Evolutionary conservation across 352 stramenopile species (phyloP).

Genomic region (Thalassiosira sp.): DNA sequence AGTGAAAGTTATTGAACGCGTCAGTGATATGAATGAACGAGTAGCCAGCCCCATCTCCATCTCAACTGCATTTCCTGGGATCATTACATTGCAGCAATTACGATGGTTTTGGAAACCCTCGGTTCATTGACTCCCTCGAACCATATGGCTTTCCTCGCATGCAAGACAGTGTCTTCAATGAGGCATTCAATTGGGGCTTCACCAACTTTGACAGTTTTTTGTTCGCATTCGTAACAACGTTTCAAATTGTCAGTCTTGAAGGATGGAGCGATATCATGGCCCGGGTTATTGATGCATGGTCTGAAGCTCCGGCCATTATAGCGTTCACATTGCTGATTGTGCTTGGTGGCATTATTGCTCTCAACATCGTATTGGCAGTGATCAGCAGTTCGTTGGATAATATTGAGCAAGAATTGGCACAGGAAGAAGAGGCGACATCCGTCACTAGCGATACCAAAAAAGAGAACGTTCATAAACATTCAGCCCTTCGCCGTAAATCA

Average conservation of each 20-base stretch:
- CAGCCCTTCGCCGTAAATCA: background rate
- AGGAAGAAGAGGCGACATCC: constrained; percentile 21
- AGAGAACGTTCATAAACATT: background rate
- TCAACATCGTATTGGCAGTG: constrained; percentile 66
- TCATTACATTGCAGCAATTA: constrained; percentile 55
- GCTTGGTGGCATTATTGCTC: constrained; percentile 49
- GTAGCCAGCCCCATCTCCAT: constrained; percentile 18
- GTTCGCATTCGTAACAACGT: constrained; percentile 89
- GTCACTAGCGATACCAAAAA: background rate
- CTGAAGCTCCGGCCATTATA: constrained; percentile 62
- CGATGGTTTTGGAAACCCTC: constrained; percentile 67
- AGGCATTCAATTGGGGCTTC: constrained; percentile 87
- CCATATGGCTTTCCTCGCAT: constrained; percentile 55
- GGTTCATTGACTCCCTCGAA: constrained; percentile 55
- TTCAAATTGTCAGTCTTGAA: constrained; percentile 92
- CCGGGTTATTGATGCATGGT: constrained; percentile 77
- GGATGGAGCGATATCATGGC: constrained; percentile 93
- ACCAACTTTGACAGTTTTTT: constrained; percentile 93
- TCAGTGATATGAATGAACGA: background rate
- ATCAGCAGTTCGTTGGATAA: constrained; percentile 48
- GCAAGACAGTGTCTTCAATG: constrained; percentile 69
- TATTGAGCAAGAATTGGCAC: constrained; percentile 33
- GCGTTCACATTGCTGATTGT: constrained; percentile 55
- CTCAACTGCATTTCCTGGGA: constrained; percentile 2
- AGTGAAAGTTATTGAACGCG: background rate